Evolutionary conservation across 1,284 basidiomycete genomes (phyloP).

Genomic region (Earliella scabrosa): DNA sequence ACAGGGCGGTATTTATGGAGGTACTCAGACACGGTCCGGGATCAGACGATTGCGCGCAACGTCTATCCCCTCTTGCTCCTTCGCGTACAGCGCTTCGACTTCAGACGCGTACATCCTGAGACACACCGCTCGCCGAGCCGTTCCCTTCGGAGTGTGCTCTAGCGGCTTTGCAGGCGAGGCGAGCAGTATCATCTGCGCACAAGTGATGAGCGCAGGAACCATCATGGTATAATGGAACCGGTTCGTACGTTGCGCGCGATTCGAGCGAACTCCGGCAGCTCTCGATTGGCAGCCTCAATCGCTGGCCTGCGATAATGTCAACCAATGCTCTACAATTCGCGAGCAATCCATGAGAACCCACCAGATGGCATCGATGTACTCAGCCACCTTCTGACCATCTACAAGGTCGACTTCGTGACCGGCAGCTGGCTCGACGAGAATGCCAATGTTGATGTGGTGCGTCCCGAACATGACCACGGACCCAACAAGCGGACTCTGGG

Average conservation of each 20-base stretch:
- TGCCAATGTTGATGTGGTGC: constrained; percentile 8
- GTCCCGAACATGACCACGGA: constrained; percentile 17
- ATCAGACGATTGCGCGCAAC: too few species aligned
- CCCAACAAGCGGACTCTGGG: constrained; percentile 12
- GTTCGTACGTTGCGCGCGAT: constrained; percentile 12
- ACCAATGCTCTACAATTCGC: too few species aligned
- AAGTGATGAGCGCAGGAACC: too few species aligned
- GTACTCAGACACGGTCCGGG: too few species aligned
- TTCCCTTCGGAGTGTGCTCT: constrained; percentile 40
- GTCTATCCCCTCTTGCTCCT: too few species aligned
- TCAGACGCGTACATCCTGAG: constrained; percentile 35
- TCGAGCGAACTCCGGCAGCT: constrained; percentile 1
- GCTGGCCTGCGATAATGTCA: constrained; percentile 13
- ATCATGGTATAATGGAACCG: too few species aligned
- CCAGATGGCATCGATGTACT: constrained; percentile 38
- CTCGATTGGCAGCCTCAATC: constrained; percentile 8
- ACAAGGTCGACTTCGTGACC: not conserved
- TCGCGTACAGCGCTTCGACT: constrained; percentile 36
- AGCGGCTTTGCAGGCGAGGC: constrained; percentile 33
- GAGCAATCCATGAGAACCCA: too few species aligned
- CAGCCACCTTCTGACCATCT: constrained; percentile 29
- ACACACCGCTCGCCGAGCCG: constrained; percentile 33
- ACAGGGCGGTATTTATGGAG: too few species aligned
- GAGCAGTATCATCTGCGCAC: constrained; percentile 36
- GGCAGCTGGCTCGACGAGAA: constrained; percentile 10